Evolutionary conservation across 352 stramenopile genomes (phyloP).

Genomic region (Phytophthora ohioensis): DNA sequence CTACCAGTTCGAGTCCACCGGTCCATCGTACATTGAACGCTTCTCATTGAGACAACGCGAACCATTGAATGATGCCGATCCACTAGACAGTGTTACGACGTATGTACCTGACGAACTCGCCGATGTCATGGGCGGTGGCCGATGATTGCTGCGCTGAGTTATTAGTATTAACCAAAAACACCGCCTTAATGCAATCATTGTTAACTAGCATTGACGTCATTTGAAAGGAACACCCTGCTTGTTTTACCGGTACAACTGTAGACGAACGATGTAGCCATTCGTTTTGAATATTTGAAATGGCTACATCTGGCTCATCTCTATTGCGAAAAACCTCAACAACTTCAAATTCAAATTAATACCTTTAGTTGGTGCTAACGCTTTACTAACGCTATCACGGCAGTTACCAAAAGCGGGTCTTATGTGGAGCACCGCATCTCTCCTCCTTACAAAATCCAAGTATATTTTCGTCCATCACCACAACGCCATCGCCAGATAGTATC

Average conservation of each 20-base stretch:
- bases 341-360: conserved; percentile 10
- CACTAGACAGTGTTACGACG: conserved; percentile 39
- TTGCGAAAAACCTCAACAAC: conserved; percentile 7
- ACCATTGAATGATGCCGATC: conserved; percentile 16
- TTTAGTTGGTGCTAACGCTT: not conserved
- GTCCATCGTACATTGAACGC: conserved; percentile 72
- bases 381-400: not conserved
- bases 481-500: conserved; percentile 12
- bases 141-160: conserved; percentile 8
- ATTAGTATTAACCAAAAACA: too few species aligned
- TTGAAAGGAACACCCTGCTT: too few species aligned
- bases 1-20: conserved; percentile 47
- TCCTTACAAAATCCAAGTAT: not conserved
- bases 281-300: conserved; percentile 13
- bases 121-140: conserved; percentile 60
- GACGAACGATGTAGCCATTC: conserved; percentile 19
- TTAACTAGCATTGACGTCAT: too few species aligned
- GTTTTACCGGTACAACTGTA: conserved; percentile 11
- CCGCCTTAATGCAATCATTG: too few species aligned
- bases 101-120: conserved; percentile 54
- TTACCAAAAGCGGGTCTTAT: not conserved
- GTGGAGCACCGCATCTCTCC: not conserved
- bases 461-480: not conserved
- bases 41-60: conserved; percentile 64
- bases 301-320: not conserved